Evolutionary conservation across 176 grass and related monocot species (phyloP), one percentile per base, ranked within the genome.

Genomic region (bread wheat (Triticum aestivum)): DNA sequence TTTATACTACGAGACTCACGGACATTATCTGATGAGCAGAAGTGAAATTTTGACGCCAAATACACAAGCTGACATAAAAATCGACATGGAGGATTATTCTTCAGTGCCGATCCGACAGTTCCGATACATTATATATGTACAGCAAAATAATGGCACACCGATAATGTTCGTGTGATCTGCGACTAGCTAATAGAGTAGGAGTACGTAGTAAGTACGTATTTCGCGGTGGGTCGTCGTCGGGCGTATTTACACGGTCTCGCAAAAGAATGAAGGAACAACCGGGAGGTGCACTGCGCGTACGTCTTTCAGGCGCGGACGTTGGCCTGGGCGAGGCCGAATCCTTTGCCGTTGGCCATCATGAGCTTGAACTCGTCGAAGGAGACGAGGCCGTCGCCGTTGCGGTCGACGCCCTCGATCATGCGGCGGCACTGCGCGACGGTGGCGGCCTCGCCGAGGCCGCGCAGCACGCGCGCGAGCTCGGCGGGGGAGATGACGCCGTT

Each of bases 391-490:
- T 99, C 97, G 3, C 94, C 97, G 41, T 99, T 91, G 21, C 79
- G 92, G 72, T 99, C 97, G 37, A 99, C 92, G 66, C 97, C 97
- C 29, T 90, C 11, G 80, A 99, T 99, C 97, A 99, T 99, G 82
- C 94, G 90, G 0, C 88, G 61, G 86, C 97, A 99, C 87, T 99
- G 92, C 7, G 90, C 90, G 37, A 94, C 89, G 11, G 97, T 92
- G 35, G 92, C 87, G 8, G 79, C 67, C 92, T 99, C 97, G 0
- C 97, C 97, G 42, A 99, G 78, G 0, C 94, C 90, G 0, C 87
- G 18, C 14, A 99, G 82, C 4, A 99, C 92, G 9, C 89, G 85
- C 0, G 90, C 92, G 52, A 99, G 87, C 92, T 99, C 94, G 73
- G 93, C 83, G 9, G 97, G 90, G 4, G 92, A 90, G 89, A 99